A percentile compares a stretch with the other conserved stretches of the same genome.
These are phyloP conservation scores for Thuja plicata DNA, from an alignment of 83 land plant genomes.

Conservation along the genomic window DNA sequence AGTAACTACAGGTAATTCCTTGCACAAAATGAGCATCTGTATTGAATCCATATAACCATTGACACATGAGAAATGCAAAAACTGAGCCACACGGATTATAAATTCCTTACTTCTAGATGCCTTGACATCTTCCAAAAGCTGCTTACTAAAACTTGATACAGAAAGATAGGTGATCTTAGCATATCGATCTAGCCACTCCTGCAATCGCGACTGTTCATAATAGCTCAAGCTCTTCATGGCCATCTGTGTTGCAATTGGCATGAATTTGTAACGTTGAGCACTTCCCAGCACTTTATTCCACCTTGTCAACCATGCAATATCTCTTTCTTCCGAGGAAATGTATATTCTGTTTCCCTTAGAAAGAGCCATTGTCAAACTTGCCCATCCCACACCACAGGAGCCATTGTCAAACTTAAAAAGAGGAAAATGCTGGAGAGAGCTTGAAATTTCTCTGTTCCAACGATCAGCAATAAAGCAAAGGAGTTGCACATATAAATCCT, in stretches of 20 bases:
- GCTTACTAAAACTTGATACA: background rate
- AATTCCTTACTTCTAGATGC: background rate
- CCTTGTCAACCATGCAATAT: constrained; percentile 32
- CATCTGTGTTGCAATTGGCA: constrained; percentile 30
- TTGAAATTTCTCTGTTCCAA: constrained; percentile 20
- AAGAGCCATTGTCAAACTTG: background rate
- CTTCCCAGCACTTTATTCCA: constrained; percentile 33
- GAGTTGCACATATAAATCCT: constrained; percentile 47
- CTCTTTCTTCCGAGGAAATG: background rate
- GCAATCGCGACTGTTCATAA: too few relatives aligned
- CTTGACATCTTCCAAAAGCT: background rate
- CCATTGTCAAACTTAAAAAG: constrained; percentile 29
- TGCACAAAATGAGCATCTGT: constrained; percentile 17
- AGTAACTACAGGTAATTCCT: constrained; percentile 27
- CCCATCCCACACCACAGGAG: constrained; percentile 11
- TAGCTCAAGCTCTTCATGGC: background rate
- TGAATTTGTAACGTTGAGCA: constrained; percentile 15
- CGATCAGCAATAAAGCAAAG: constrained; percentile 30
- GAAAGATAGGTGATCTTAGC: background rate
- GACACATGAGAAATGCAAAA: constrained; percentile 8
- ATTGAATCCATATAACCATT: background rate
- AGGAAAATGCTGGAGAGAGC: constrained; percentile 17
- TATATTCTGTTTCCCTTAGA: background rate
- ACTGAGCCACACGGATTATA: too few relatives aligned
- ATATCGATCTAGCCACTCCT: background rate